Evolutionary conservation across 1,284 basidiomycete species (phyloP), one percentile per base, ranked within the genome.

Genomic region (Tilletia horrida): DNA sequence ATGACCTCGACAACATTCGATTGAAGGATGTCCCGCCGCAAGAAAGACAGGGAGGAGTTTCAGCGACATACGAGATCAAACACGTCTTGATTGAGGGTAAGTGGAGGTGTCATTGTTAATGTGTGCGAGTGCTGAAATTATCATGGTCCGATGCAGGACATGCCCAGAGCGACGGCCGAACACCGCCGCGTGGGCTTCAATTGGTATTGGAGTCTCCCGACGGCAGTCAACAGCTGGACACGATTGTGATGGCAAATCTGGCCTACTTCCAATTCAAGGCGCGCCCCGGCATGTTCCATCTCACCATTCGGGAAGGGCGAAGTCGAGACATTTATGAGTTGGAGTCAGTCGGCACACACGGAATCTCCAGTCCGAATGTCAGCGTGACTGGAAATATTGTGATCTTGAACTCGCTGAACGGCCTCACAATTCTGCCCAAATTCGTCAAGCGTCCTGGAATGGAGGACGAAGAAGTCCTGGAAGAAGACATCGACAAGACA

Each of bases 241-340:
- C 83, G 43, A 83, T 83, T 70, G 90, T 97, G 57, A 92, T 97
- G 75, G 93, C 91, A 4, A 98, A 97, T 79, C 84, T 97, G 9
- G 96, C 95, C 2, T 98, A 98, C 83, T 85, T 97, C 71, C 96
- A 98, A 82, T 93, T 98, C 85, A 93, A 92, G 78, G 90, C 91
- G 1, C 89, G 87, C 62, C 95, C 95, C 0, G 95, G 95, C 1
- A 88, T 91, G 0, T 96, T 91, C 84, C 84, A 86, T 62, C 85
- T 97, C 1, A 87, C 89, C 65, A 93, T 97, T 66, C 87, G 94
- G 2, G 86, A 88, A 13, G 93, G 93, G 0, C 85, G 89, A 4
- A 92, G 92, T 3, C 85, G 86, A 48, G 89, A 93, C 42, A 87
- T 97, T 23, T 97, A 88, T 82, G 84, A 85, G 69, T 85, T 97